phyloP scores from a whole-genome alignment of 306 rosid genomes.

The Rosa rugosa region DNA sequence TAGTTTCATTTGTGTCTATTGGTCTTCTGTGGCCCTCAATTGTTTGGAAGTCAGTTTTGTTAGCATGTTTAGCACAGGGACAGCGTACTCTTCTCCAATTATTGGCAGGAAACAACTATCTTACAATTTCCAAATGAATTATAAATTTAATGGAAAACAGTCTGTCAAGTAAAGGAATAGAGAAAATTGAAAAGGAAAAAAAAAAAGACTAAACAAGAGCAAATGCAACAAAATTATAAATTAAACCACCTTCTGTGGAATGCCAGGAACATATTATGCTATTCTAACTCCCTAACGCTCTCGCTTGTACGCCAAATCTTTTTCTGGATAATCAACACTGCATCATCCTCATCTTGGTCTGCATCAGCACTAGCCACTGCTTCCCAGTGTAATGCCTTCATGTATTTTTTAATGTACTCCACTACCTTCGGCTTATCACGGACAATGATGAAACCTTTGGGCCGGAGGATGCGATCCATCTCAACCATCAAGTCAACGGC shows the following conservation, averaged over 20 bases:
- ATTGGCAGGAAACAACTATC: neutral
- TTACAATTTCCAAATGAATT: conserved; percentile 30
- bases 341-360: conserved; percentile 52
- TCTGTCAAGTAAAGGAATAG: conserved; percentile 14
- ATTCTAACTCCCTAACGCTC: conserved; percentile 73
- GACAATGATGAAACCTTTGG: conserved; percentile 76
- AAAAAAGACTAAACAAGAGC: neutral
- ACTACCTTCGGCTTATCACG: conserved; percentile 69
- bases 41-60: neutral
- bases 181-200: neutral
- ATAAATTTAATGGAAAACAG: conserved; percentile 6
- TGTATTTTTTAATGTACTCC: conserved; percentile 68
- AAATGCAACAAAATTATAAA: conserved; percentile 33
- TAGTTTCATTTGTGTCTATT: neutral
- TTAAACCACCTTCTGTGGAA: conserved; percentile 14
- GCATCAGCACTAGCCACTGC: conserved; percentile 59
- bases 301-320: conserved; percentile 86
- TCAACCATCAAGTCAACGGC: conserved; percentile 74
- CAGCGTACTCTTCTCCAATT: neutral
- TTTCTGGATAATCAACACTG: conserved; percentile 73
- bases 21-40: neutral
- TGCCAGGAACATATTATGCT: conserved; percentile 23
- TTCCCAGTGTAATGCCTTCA: conserved; percentile 92
- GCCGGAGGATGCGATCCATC: conserved; percentile 92
- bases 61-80: neutral